Percentiles rank a stretch among this genome's conserved stretches.
phyloP scores from a whole-genome alignment of 2,329 filamentous ascomycete species.

The Botrytis galanthina region DNA sequence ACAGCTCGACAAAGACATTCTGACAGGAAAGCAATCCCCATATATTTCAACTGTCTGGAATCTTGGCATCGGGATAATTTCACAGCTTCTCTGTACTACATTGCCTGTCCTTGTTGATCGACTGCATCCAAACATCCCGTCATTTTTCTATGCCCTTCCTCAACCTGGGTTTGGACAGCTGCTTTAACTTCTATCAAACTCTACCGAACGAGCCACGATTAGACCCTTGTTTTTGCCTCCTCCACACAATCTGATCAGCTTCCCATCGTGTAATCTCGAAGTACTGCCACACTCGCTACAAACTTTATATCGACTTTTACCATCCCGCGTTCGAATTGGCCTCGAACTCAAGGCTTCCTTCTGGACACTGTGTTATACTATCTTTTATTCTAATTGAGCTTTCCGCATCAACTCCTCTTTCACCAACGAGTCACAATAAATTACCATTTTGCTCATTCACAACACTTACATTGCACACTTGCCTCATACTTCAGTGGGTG shows the following conservation, averaged over 20 bases:
- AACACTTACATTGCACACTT: neutral
- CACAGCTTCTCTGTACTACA: conserved; percentile 2
- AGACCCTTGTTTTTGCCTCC: conserved; percentile 19
- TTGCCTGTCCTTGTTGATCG: conserved; percentile 2
- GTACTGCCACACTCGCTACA: conserved; percentile 6
- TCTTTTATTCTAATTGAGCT: neutral
- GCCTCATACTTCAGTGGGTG: neutral
- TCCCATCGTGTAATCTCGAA: neutral
- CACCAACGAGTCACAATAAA: neutral
- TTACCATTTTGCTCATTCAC: neutral
- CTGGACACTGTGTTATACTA: neutral
- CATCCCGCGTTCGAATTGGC: neutral
- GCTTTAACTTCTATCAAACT: conserved; percentile 6
- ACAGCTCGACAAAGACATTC: neutral
- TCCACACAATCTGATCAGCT: conserved; percentile 13
- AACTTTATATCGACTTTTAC: conserved; percentile 10
- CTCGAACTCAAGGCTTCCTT: neutral
- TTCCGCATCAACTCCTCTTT: neutral
- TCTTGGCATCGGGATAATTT: neutral
- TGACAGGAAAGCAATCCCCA: neutral
- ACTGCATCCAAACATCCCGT: neutral
- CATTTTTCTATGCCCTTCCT: neutral
- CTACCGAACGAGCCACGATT: conserved; percentile 18
- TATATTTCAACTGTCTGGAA: neutral
- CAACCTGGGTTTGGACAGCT: neutral